phyloP scores from a whole-genome alignment of 352 stramenopile species.

The Globisporangium takayamanum region DNA sequence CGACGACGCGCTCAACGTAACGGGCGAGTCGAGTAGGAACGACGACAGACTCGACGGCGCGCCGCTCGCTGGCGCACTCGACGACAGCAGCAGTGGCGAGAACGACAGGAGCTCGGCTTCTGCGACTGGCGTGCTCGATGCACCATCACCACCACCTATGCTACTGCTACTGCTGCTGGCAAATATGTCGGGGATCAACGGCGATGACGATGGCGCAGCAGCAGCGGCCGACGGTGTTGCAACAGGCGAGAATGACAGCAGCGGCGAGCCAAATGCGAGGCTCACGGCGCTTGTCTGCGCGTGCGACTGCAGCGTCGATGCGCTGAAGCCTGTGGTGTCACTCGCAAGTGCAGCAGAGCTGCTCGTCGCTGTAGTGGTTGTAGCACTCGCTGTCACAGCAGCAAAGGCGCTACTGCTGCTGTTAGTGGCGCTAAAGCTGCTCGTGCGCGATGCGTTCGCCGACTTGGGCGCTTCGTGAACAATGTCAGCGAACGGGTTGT shows the following conservation, averaged over 20 bases:
- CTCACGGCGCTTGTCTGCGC: neutral
- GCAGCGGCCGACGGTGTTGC: slow-evolving; percentile 7
- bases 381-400: neutral
- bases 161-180: neutral
- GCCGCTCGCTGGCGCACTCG: neutral
- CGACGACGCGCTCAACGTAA: neutral
- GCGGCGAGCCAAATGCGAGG: slow-evolving; percentile 11
- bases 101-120: slow-evolving; percentile 18
- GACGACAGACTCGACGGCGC: slow-evolving; percentile 1
- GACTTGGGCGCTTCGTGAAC: slow-evolving; percentile 12
- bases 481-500: slow-evolving; percentile 18
- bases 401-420: neutral
- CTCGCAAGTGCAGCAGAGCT: neutral
- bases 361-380: neutral
- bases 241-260: slow-evolving; percentile 41
- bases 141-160: neutral
- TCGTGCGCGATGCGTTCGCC: neutral
- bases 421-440: slow-evolving; percentile 2
- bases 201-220: slow-evolving; percentile 15
- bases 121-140: slow-evolving; percentile 2
- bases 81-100: slow-evolving; percentile 12
- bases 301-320: slow-evolving; percentile 3
- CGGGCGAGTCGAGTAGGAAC: slow-evolving; percentile 9
- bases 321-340: neutral
- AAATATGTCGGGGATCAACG: slow-evolving; percentile 6